Conservation (phyloP, 352 stramenopile species). For the Pythium dissimile region DNA sequence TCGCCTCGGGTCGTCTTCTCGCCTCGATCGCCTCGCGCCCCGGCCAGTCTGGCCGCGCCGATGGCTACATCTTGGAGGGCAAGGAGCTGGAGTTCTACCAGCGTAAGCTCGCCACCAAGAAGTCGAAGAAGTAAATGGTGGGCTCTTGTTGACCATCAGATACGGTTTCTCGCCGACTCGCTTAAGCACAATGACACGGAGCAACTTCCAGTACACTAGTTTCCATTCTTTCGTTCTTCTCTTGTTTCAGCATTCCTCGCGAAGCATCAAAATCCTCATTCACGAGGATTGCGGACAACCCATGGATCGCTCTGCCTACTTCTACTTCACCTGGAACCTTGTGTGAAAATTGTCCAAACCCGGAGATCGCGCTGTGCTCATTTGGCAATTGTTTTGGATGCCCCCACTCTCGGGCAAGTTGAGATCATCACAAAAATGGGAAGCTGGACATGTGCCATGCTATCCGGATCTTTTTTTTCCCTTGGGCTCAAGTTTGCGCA, state of each 20-base stretch:
- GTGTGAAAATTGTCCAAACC: too few species aligned
- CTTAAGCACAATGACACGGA: conserved; percentile 31
- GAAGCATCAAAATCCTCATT: too few species aligned
- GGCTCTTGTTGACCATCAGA: conserved; percentile 4
- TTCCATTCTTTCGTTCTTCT: background rate
- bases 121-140: conserved; percentile 94
- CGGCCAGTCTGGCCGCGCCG: conserved; percentile 96
- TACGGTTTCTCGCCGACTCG: conserved; percentile 13
- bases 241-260: background rate
- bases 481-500: conserved; percentile 16
- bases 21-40: conserved; percentile 97
- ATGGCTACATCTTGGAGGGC: conserved; percentile 99
- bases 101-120: conserved; percentile 98
- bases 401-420: too few species aligned
- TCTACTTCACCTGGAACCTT: too few species aligned
- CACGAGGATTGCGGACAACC: too few species aligned
- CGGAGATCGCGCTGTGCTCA: too few species aligned
- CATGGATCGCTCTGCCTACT: too few species aligned
- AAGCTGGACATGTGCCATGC: background rate
- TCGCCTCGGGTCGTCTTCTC: conserved; percentile 94
- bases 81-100: conserved; percentile 99
- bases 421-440: too few species aligned
- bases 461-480: background rate
- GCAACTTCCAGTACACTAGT: conserved; percentile 14
- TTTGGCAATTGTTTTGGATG: too few species aligned